These are phyloP conservation scores for Beta corolliflora DNA, from an alignment of 179 eudicot genomes.

Conservation along the genomic window DNA sequence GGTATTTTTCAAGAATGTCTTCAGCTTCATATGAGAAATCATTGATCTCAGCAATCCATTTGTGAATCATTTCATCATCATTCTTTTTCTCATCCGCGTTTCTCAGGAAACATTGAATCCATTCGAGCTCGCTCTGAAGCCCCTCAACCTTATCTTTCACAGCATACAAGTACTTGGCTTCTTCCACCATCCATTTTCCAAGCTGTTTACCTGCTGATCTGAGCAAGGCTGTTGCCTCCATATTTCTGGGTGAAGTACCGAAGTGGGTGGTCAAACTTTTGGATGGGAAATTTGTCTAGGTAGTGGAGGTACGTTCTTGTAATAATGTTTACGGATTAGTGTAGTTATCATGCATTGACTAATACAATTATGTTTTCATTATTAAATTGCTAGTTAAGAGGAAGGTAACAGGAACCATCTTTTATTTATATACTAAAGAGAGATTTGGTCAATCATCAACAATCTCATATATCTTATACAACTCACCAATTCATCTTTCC, in stretches of 20 bases:
- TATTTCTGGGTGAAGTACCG: background rate
- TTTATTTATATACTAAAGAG: background rate
- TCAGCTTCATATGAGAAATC: slow-evolving; percentile 19
- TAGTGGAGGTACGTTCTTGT: background rate
- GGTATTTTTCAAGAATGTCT: slow-evolving; percentile 18
- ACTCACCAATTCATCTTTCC: background rate
- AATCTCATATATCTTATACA: background rate
- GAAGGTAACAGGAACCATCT: background rate
- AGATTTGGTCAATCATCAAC: background rate
- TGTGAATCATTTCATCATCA: background rate
- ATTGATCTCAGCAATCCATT: slow-evolving; percentile 11
- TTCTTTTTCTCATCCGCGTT: background rate
- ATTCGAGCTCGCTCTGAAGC: slow-evolving; percentile 18
- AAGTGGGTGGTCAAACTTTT: background rate
- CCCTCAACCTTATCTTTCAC: slow-evolving; percentile 17
- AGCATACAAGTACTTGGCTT: background rate
- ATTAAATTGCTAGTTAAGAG: background rate
- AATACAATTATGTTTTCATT: background rate
- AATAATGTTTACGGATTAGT: background rate
- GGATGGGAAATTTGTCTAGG: background rate
- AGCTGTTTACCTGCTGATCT: background rate
- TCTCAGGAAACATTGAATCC: slow-evolving; percentile 8
- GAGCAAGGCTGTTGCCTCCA: slow-evolving; percentile 5
- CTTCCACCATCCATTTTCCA: slow-evolving; percentile 14
- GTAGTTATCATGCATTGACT: background rate